Evolutionary conservation across 2,329 filamentous ascomycete species (phyloP).

Genomic region (Hymenoscyphus salicellus): DNA sequence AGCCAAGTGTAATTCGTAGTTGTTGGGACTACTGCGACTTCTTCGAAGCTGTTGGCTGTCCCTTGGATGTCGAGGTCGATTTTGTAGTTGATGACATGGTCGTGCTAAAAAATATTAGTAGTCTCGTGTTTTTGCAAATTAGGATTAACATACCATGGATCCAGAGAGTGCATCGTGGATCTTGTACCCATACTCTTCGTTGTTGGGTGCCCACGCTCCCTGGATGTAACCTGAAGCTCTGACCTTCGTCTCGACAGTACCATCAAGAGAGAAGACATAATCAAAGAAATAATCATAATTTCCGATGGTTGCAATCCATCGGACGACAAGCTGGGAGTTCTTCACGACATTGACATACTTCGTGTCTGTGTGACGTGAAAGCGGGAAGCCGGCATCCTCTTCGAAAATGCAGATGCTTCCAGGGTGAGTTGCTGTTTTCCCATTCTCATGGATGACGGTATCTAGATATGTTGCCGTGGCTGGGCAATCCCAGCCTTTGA

Average conservation of each 20-base stretch:
- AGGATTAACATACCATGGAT: slow-evolving; percentile 38
- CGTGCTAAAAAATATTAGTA: slow-evolving; percentile 37
- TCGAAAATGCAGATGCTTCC: slow-evolving; percentile 58
- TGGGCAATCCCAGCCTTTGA: slow-evolving; percentile 44
- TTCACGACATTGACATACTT: slow-evolving; percentile 46
- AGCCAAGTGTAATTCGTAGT: slow-evolving; percentile 36
- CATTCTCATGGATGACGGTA: slow-evolving; percentile 43
- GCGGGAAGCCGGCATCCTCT: slow-evolving; percentile 47
- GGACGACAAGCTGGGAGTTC: slow-evolving; percentile 47
- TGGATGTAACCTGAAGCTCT: slow-evolving; percentile 53
- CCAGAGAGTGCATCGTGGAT: slow-evolving; percentile 49
- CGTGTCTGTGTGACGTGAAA: slow-evolving; percentile 47
- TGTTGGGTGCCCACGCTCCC: slow-evolving; percentile 44
- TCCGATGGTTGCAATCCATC: slow-evolving; percentile 49
- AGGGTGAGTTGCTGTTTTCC: slow-evolving; percentile 44
- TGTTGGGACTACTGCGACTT: neutral
- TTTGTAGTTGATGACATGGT: slow-evolving; percentile 56
- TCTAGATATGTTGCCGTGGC: slow-evolving; percentile 50
- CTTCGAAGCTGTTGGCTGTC: slow-evolving; percentile 38
- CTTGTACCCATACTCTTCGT: slow-evolving; percentile 48
- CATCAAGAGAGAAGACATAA: slow-evolving; percentile 52
- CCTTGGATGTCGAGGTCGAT: slow-evolving; percentile 52
- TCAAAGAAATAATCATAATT: slow-evolving; percentile 55
- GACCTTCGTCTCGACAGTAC: slow-evolving; percentile 47
- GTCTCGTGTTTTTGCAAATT: neutral